Percentiles rank a stretch among this genome's conserved stretches.
Evolutionary conservation across 2,329 filamentous ascomycete genomes (phyloP).

Genomic region (Tolypocladium nubicola): DNA sequence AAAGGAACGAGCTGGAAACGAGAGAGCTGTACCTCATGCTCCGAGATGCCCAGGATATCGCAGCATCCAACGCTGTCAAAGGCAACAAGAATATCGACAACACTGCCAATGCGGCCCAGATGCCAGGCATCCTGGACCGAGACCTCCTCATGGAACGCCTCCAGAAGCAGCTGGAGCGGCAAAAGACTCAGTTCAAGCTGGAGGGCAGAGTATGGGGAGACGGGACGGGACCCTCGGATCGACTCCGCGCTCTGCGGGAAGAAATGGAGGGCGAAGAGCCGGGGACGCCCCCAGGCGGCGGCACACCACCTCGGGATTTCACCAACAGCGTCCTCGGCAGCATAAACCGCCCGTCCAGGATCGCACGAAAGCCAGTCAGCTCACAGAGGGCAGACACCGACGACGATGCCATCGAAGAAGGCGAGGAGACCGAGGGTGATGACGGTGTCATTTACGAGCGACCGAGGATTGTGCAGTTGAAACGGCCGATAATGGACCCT

Average conservation of each 20-base stretch:
- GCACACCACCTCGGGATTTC: slow-evolving; percentile 50
- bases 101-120: slow-evolving; percentile 60
- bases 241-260: slow-evolving; percentile 81
- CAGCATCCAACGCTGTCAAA: slow-evolving; percentile 68
- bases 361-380: slow-evolving; percentile 43
- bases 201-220: slow-evolving; percentile 89
- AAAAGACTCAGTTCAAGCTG: slow-evolving; percentile 95
- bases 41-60: slow-evolving; percentile 90
- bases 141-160: slow-evolving; percentile 87
- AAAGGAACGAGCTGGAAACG: slow-evolving; percentile 91
- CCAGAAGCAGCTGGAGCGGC: slow-evolving; percentile 89
- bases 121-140: slow-evolving; percentile 88
- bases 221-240: slow-evolving; percentile 74
- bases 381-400: slow-evolving; percentile 20
- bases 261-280: slow-evolving; percentile 66
- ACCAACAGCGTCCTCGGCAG: slow-evolving; percentile 65
- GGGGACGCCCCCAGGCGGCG: slow-evolving; percentile 36
- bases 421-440: slow-evolving; percentile 36
- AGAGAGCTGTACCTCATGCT: slow-evolving; percentile 97
- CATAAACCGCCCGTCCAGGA: slow-evolving; percentile 51
- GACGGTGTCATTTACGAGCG: slow-evolving; percentile 64
- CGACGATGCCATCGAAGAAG: slow-evolving; percentile 34
- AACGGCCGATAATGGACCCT: slow-evolving; percentile 53
- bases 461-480: slow-evolving; percentile 69
- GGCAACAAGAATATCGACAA: slow-evolving; percentile 40